Evolutionary conservation across 345 rosid species (phyloP), one percentile per base, ranked within the genome.

Genomic region (Mercurialis annua): DNA sequence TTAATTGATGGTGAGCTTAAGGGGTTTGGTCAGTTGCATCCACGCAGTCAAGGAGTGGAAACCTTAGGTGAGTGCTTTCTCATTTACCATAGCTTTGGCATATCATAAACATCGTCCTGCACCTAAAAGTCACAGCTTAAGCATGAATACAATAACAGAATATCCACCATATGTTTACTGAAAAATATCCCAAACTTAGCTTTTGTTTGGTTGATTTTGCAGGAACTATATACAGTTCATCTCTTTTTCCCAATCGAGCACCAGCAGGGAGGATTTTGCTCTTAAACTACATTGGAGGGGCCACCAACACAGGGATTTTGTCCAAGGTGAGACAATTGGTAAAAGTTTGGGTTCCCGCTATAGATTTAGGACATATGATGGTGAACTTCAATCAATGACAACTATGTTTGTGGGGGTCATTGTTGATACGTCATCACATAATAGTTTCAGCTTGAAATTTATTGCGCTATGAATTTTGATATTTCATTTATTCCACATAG

Each of bases 1-100:
- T 71, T 94, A 66, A 80, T 87, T 64, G 97, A 87, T 69, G 89
- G 90, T 72, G 92, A 91, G 73, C 90, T 94, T 62, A 91, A 94
- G 76, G 98, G 99, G 15, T 95, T 92, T 69, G 99, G 99, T 59
- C 98, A 90, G 75, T 73, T 94, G 80, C 98, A 89, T 85, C 99
- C 98, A 48, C 92, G 98, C 62, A 94, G 92, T 65, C 99, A 94
- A 83, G 95, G 96, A 65, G 90, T 92, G 66, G 99, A 94, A 84
- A 92, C 99, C 62, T 77, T 94, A 56, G 99, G 98, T 92, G 77
- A 48, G n/a, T 33, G 30, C n/a, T 59, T 38, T 47, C 17, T 50
- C 40, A 40, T 70, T 42, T 31, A 17, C 14, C 31, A 23, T 70
- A 33, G 42, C 64, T 48, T 27, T 46, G 36, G 29, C 40, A 24